A percentile compares a stretch with the other conserved stretches of the same genome.
Conservation (phyloP, 768 basidiomycete genomes). For the Gymnopilus junonius region DNA sequence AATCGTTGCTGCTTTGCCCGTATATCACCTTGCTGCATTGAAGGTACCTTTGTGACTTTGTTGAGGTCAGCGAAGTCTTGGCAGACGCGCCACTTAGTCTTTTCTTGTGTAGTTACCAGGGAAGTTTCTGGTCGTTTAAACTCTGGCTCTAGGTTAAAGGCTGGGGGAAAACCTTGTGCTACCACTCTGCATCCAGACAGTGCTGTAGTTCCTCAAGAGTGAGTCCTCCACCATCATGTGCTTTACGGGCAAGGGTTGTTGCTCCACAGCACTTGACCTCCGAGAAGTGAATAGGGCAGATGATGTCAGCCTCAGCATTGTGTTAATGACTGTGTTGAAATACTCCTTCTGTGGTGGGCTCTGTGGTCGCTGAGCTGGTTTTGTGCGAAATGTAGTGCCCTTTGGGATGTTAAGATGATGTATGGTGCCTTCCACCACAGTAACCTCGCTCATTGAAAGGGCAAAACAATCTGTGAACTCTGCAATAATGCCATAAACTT, state of each 20-base stretch:
- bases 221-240: conserved; percentile 30
- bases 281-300: conserved; percentile 27
- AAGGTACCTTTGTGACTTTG: conserved; percentile 29
- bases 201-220: conserved; percentile 35
- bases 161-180: not conserved
- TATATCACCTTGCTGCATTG: conserved; percentile 44
- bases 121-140: not conserved
- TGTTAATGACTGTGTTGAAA: conserved; percentile 32
- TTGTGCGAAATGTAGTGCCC: conserved; percentile 29
- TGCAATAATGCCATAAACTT: conserved; percentile 23
- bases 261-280: conserved; percentile 36
- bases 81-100: conserved; percentile 37
- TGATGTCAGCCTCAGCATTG: conserved; percentile 38
- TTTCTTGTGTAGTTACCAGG: too few species aligned
- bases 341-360: conserved; percentile 20
- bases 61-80: conserved; percentile 42
- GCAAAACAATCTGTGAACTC: conserved; percentile 43
- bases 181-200: conserved; percentile 36
- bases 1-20: conserved; percentile 39
- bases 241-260: conserved; percentile 38
- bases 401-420: conserved; percentile 38
- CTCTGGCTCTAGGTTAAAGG: not conserved
- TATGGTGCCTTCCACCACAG: conserved; percentile 27
- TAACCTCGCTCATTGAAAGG: conserved; percentile 20
- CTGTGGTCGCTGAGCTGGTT: conserved; percentile 9